Percentiles rank a stretch among this genome's conserved stretches.
These are phyloP conservation scores for Hibiscus trionum DNA, from an alignment of 345 rosid species.

Conservation along the genomic window DNA sequence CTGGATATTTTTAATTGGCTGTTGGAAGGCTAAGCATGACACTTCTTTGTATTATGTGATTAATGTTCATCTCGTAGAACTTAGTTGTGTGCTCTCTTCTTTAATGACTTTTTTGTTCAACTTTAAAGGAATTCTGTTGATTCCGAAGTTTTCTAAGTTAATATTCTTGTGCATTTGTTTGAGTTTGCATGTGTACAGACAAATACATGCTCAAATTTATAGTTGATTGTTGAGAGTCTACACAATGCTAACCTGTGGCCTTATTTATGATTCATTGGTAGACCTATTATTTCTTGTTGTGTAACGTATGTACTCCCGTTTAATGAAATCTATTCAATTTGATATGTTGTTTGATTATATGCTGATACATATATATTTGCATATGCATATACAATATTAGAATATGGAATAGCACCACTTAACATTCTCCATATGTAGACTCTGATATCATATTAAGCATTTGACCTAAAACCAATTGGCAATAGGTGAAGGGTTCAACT, in stretches of 20 bases:
- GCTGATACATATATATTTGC: too few relatives aligned
- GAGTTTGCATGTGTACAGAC: neutral
- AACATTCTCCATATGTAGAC: neutral
- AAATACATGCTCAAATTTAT: neutral
- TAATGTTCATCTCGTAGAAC: neutral
- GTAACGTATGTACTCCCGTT: neutral
- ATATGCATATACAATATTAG: too few relatives aligned
- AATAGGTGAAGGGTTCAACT: neutral
- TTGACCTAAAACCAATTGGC: neutral
- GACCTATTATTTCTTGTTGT: neutral
- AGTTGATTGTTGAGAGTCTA: neutral
- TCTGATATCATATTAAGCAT: too few relatives aligned
- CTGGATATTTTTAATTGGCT: neutral
- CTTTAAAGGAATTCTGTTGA: neutral
- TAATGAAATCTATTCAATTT: too few relatives aligned
- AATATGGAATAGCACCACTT: neutral
- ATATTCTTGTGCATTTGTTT: neutral
- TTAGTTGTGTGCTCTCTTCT: neutral
- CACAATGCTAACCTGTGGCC: neutral
- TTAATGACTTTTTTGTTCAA: too few relatives aligned
- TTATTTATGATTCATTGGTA: neutral
- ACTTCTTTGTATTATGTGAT: neutral
- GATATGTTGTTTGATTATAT: too few relatives aligned
- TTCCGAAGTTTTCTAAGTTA: neutral
- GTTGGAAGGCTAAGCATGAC: neutral